Evolutionary conservation across 1,139 yeast species (phyloP).

Genomic region (Starmera stellimalicola): DNA sequence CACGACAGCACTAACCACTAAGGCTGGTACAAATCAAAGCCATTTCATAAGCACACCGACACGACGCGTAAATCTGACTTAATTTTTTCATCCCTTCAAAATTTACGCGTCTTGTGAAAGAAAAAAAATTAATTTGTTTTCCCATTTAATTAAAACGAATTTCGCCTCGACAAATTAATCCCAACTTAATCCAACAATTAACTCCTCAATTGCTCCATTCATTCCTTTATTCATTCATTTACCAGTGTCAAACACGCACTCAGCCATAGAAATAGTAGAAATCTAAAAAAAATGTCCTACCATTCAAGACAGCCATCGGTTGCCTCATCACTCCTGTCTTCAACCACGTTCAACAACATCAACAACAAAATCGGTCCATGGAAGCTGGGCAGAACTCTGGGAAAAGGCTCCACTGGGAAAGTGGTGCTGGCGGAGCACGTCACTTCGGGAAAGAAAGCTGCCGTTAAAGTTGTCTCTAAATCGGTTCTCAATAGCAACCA

Average conservation of each 20-base stretch:
- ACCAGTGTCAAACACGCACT: not conserved
- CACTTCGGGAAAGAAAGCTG: constrained; percentile 65
- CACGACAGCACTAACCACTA: no score
- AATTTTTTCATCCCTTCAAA: no score
- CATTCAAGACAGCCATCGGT: constrained; percentile 24
- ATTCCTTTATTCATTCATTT: no score
- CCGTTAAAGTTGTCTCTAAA: constrained; percentile 74
- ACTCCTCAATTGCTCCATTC: no score
- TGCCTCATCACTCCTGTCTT: constrained; percentile 21
- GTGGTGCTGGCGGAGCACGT: constrained; percentile 66
- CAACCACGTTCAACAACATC: constrained; percentile 17
- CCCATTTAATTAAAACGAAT: no score
- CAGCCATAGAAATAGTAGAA: constrained; percentile 10
- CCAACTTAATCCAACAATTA: no score
- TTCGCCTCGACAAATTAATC: no score
- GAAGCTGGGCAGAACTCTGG: constrained; percentile 70
- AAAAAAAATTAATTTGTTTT: no score
- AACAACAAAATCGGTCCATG: constrained; percentile 55
- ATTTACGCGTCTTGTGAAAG: no score
- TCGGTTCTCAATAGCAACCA: constrained; percentile 31
- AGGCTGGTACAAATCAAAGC: no score
- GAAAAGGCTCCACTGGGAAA: constrained; percentile 77
- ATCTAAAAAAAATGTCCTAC: constrained; percentile 20
- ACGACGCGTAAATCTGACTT: no score
- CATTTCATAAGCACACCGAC: no score